Base-by-base conservation (phyloP, 768 basidiomycete genomes). In the Cyclocybe cylindracea region DNA sequence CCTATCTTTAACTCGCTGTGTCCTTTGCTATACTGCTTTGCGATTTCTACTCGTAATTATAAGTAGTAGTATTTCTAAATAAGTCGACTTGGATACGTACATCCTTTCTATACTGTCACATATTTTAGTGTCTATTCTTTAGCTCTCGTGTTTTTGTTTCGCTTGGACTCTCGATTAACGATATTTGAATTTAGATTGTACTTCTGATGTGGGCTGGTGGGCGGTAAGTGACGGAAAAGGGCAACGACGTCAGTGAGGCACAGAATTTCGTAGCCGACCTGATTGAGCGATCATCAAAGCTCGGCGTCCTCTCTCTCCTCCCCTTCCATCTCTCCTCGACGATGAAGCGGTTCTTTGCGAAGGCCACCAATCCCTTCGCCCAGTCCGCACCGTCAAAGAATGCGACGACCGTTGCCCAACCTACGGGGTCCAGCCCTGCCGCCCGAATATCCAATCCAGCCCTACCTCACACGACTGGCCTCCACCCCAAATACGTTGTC, bases 401-500 rank as follows among this genome's bases (percentile, higher is more conserved):
- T 53, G 52, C 45, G 47, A 45, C 35, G 48, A 36, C 36, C n/a
- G 19, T 33, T 44, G 39, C 14, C 10, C 11, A 44, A 9, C 24
- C 9, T 44, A 33, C 47, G 48, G n/a, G 42, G 39, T 24, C 40
- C 40, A 34, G 48, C 50, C 16, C 42, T 45, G 9, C 57, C 57
- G 42, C 64, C 10, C 40, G 11, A 18, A 37, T 41, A 44, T 19
- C 16, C 34, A 46, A 18, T 38, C 53, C 37, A 19, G 40, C 48
- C n/a, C 36, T 42, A 43, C 44, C 53, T 47, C 54, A 50, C 39
- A 45, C 55, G 38, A 53, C 45, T 33, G 39, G 50, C 36, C 70
- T 89, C n/a, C 84, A 82, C 46, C 87, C 85, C 2, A 85, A 79
- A 67, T 77, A 82, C 53, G 66, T 79, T 51, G 71, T 89, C 14